phyloP scores from a whole-genome alignment of 2,329 filamentous ascomycete genomes.

The Lecanicillium sp. region DNA sequence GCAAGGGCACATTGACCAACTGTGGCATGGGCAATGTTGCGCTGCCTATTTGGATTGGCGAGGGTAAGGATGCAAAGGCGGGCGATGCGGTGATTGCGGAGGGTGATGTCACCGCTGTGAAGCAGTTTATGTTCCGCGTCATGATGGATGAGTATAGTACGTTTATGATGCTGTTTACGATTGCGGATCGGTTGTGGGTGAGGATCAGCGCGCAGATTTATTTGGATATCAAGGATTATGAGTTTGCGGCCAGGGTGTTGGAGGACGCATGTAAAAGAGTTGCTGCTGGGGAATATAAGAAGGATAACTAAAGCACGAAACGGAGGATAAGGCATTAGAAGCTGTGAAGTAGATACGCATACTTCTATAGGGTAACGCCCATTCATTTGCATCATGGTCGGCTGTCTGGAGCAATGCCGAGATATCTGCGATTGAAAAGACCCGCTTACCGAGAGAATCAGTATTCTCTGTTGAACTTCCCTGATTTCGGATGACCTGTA shows the following conservation, averaged over 20 bases:
- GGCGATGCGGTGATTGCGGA: conserved; percentile 20
- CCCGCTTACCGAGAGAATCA: no score
- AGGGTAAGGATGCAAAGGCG: conserved; percentile 17
- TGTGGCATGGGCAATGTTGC: conserved; percentile 69
- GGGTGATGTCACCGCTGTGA: conserved; percentile 28
- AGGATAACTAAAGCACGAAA: background rate
- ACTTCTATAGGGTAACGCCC: no score
- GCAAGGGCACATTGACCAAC: conserved; percentile 48
- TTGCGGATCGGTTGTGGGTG: conserved; percentile 58
- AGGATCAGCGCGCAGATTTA: conserved; percentile 78
- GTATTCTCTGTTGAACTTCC: no score
- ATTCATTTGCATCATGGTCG: no score
- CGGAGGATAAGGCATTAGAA: no score
- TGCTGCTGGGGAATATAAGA: conserved; percentile 24
- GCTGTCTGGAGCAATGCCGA: no score
- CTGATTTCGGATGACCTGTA: no score
- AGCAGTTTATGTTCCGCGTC: conserved; percentile 49
- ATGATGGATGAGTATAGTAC: conserved; percentile 59
- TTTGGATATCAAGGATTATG: conserved; percentile 71
- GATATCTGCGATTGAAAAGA: no score
- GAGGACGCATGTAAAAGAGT: conserved; percentile 38
- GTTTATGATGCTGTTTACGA: conserved; percentile 58
- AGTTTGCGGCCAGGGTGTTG: conserved; percentile 55
- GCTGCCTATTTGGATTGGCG: conserved; percentile 50
- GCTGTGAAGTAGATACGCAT: no score